A percentile compares a stretch with the other conserved stretches of the same genome.
Conservation (phyloP, 305 asterid species). For the Plantago coronopus region DNA sequence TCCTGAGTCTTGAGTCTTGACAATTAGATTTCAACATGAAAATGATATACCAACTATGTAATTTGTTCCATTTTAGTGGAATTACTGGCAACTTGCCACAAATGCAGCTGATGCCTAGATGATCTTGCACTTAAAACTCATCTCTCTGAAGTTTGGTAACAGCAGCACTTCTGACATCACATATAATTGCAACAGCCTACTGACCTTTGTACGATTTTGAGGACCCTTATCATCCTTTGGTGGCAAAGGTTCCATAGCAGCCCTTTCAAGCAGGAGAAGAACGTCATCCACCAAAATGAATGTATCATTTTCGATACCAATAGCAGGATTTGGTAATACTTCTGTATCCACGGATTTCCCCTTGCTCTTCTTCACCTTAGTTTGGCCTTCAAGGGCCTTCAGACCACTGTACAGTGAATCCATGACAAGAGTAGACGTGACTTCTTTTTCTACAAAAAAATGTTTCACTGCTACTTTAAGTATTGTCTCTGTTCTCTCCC, state of each 20-base stretch:
- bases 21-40: neutral
- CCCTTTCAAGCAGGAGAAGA: conserved; percentile 76
- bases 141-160: neutral
- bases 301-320: conserved; percentile 62
- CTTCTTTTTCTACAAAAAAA: conserved; percentile 93
- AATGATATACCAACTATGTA: neutral
- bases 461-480: conserved; percentile 77
- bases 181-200: conserved; percentile 4
- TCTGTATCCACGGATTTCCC: conserved; percentile 53
- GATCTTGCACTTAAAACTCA: neutral
- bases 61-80: neutral
- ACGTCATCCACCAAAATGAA: conserved; percentile 91
- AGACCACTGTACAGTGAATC: conserved; percentile 91
- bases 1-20: neutral
- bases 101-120: neutral
- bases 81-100: neutral
- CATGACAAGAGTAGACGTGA: conserved; percentile 95
- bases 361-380: conserved; percentile 58
- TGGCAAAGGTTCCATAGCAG: conserved; percentile 86
- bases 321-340: conserved; percentile 57
- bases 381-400: conserved; percentile 82
- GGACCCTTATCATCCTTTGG: conserved; percentile 97
- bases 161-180: neutral
- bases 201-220: conserved; percentile 88
- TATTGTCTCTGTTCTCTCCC: conserved; percentile 74